Base-by-base conservation (phyloP, 1,284 basidiomycete genomes). In the Xanthoconium separans region DNA sequence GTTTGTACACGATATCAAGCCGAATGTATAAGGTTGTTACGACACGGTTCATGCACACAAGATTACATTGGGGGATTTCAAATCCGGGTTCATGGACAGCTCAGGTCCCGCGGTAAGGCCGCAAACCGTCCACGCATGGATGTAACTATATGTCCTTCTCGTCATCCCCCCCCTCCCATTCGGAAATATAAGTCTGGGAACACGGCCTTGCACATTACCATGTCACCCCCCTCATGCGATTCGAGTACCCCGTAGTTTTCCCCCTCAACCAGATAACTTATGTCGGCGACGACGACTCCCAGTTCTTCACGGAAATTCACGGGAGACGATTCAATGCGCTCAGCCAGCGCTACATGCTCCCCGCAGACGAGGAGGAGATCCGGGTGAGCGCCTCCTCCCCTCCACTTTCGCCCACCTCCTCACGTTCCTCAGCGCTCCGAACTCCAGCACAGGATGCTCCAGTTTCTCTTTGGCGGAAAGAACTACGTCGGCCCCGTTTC, bases 1-100 rank as follows among this genome's bases (percentile, higher is more conserved):
- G 15, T 87, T 95, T 66, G 85, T 96, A 36, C 93, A 96, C 69
- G 93, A 95, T 67, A 85, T 96, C 70, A 93, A 86, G 48, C 49
- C 68, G 58, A 69, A 66, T 61, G 53, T 56, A 64, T 69, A 64
- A 71, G 50, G 59, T 70, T 64, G 44, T 71, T 68, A 69, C 65
- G 66, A 66, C 51, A 64, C 10, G 22, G 29, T 29, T 39, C 40
- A 51, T 44, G 44, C 51, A 55, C 51, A 55, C 57, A 58, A 64
- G 65, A 64, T 70, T 71, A 66, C 54, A 57, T 69, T 57, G 58
- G 13, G 5, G 13, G 42, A 69, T 69, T 69, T 69, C 47, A 69
- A 69, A 69, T 67, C 16, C 47, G 47, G 46, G 29, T 47, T 45
- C 46, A 47, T 47, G 46, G 27, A 18, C 15, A 33, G 44, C 44